Evolutionary conservation across 2,329 filamentous ascomycete species (phyloP), one percentile per base, ranked within the genome.

Genomic region (Talaromyces pinophilus): DNA sequence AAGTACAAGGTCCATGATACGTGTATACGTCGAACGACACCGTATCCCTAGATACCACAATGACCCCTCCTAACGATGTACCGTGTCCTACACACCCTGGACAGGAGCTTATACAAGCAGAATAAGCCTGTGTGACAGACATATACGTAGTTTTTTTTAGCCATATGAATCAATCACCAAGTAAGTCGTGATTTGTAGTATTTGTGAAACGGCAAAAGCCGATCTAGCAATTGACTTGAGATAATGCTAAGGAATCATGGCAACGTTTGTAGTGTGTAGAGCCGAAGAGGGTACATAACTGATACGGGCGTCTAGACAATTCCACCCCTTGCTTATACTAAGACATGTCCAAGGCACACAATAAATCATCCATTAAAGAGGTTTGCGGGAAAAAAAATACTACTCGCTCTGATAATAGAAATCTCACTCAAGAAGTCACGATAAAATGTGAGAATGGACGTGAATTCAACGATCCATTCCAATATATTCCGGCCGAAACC

Each of bases 401-500:
- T 25, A 5, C 22, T 25, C 19, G 46, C 19, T 8, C 11, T 22
- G 46, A 25, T 22, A 5, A 15, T 48, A 6, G 46, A 1, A 2
- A 25, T 19, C 11, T 22, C 19, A 19, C 22, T 28, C 46, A 15
- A 17, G 13, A 17, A 52, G 48, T 2, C 22, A 52, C 8, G 48
- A 3, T 28, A 25, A 28, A 52, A 28, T 50, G 22, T 17, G n/a
- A 4, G 1, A 11, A 28, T 28, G 5, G 19, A 7, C 46, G 22
- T 28, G 22, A 15, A 25, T 50, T 50, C 5, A 3, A 28, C 5
- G 22, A 28, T 25, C 19, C 4, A 52, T 17, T 52, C 17, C 17
- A n/a, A n/a, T 44, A 38, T 38, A 38, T 30, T 38, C 62, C 35
- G 46, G 59, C 1, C 62, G 50, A 57, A 64, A 40, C 15, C n/a